A percentile compares a stretch with the other conserved stretches of the same genome.
phyloP scores from a whole-genome alignment of 2,329 filamentous ascomycete genomes.

The Colletotrichum sp. region DNA sequence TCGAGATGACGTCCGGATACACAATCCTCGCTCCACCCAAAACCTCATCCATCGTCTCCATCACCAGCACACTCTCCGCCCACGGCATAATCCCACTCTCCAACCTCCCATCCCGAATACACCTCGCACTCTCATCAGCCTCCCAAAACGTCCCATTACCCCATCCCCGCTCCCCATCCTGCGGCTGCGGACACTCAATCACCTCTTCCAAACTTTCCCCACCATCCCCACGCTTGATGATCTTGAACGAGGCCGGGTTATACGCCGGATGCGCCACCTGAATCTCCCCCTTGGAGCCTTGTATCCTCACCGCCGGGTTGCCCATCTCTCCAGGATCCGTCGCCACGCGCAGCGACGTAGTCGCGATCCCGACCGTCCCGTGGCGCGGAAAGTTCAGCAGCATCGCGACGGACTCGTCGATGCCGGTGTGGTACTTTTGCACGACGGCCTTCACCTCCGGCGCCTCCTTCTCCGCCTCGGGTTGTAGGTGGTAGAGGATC shows the following conservation, averaged over 20 bases:
- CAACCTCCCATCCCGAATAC: constrained; percentile 77
- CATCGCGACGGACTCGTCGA: constrained; percentile 78
- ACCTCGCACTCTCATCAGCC: constrained; percentile 78
- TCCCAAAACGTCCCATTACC: constrained; percentile 91
- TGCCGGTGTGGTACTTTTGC: constrained; percentile 74
- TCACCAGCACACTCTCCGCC: constrained; percentile 82
- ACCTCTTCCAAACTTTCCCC: constrained; percentile 49
- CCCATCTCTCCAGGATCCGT: constrained; percentile 64
- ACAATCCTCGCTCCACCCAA: constrained; percentile 55
- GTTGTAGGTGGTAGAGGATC: constrained; percentile 81
- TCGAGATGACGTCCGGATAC: constrained; percentile 62
- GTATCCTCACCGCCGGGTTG: constrained; percentile 77
- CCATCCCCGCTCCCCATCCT: constrained; percentile 50
- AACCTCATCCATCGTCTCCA: constrained; percentile 71
- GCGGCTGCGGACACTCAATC: constrained; percentile 58
- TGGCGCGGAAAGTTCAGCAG: constrained; percentile 74
- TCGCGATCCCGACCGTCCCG: constrained; percentile 74
- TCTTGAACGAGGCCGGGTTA: constrained; percentile 68
- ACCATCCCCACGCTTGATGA: constrained; percentile 59
- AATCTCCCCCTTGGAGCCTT: constrained; percentile 82
- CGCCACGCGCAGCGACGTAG: constrained; percentile 66
- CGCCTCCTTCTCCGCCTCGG: constrained; percentile 68
- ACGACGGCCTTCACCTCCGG: constrained; percentile 73
- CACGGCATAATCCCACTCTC: constrained; percentile 76
- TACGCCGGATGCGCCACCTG: constrained; percentile 77